Base-by-base conservation (phyloP, 192 early-diverging fungal species). In the Coemansia sp. region DNA sequence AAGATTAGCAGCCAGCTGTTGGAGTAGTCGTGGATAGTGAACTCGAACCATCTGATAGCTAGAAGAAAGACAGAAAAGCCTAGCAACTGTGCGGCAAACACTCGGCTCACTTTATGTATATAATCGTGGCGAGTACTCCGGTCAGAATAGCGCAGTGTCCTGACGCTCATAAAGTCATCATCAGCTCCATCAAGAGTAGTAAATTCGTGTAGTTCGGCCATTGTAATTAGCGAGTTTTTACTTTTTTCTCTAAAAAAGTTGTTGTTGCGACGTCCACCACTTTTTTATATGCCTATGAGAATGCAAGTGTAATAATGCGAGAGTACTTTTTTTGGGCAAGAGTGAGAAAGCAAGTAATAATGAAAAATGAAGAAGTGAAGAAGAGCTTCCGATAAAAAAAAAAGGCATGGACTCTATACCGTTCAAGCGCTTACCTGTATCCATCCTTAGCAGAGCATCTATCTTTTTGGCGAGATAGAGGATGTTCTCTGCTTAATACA, bases 1-100 rank as follows among this genome's bases (percentile, higher is more conserved):
- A 58, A 58, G 29, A 58, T 58, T 30, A 58, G 30, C 15, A 58
- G 55, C 55, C 55, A 58, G 55, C 55, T 58, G 34, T 58, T 58
- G 30, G 55, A 34, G 32, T 58, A 58, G 55, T 58, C 55, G 16
- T 58, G 55, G 32, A 58, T 58, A n/a, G 55, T 58, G 7, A 58
- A 58, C 32, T 58, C 55, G 8, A 58, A 58, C 55, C 55, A 58
- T 34, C 55, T 34, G 32, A 58, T 58, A 6, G 55, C 55, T 30
- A 35, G 29, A n/a, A 58, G 55, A 9, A 58, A 58, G 55, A 58
- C 30, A n/a, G 55, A 58, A 18, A 58, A 58, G 29, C 55, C 55
- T 12, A 58, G n/a, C 13, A 58, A 24, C 55, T 58, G 55, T 15
- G 55, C 55, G n/a, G 55, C 55, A 35, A 58, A 58, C 55, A 58